Conservation (phyloP, 2,329 filamentous ascomycete genomes). For the Leptographium galeiforme region DNA sequence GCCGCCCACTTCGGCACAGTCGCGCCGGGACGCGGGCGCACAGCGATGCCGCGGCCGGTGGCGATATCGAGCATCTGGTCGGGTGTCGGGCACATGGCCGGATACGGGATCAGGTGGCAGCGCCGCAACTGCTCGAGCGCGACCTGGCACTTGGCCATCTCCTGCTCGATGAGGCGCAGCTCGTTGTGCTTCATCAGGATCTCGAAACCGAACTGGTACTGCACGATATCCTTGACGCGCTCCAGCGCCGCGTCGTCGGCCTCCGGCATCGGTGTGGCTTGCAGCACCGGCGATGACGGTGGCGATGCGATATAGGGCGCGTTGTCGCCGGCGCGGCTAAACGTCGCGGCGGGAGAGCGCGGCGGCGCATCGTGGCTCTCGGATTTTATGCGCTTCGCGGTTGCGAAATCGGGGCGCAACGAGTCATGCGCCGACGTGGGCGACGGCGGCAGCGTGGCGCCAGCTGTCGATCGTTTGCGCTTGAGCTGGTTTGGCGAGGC, state of each 20-base stretch:
- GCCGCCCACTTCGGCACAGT: conserved; percentile 64
- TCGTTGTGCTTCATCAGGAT: conserved; percentile 92
- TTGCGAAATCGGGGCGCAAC: neutral
- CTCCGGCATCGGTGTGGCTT: conserved; percentile 8
- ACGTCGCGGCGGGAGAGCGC: neutral
- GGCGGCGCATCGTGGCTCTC: conserved; percentile 18
- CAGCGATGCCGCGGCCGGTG: conserved; percentile 58
- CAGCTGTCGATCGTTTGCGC: conserved; percentile 8
- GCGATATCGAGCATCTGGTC: conserved; percentile 57
- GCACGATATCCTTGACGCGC: conserved; percentile 56
- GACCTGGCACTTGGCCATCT: conserved; percentile 88
- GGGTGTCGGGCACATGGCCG: conserved; percentile 53
- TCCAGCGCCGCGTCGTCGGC: conserved; percentile 24
- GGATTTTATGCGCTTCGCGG: conserved; percentile 16
- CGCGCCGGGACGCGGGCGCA: conserved; percentile 48
- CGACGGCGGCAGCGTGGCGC: conserved; percentile 5
- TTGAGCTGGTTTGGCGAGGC: conserved; percentile 5
- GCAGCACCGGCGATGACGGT: conserved; percentile 7
- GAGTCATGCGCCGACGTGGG: conserved; percentile 3
- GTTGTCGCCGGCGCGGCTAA: conserved; percentile 5
- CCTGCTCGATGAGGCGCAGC: conserved; percentile 84
- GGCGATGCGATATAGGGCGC: conserved; percentile 4
- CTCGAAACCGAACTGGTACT: conserved; percentile 80
- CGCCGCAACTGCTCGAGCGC: conserved; percentile 87
- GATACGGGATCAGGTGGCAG: conserved; percentile 85